Percentiles rank a stretch among this genome's conserved stretches.
Conservation (phyloP, 768 basidiomycete genomes). For the Pholiota conissans region DNA sequence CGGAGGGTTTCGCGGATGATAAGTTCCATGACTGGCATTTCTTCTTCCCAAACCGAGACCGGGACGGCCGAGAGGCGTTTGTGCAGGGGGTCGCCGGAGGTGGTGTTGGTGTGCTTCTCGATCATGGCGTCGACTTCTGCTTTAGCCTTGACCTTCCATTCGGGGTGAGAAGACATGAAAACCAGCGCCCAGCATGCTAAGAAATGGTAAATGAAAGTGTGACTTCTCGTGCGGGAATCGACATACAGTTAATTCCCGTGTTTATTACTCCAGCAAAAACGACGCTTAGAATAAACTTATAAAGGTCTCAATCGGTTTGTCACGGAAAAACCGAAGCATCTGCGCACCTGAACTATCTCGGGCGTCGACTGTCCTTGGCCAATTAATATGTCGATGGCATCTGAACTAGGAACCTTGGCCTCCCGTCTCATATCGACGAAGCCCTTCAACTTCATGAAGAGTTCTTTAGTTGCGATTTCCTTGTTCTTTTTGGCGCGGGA, state of each 20-base stretch:
- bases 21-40: conserved; percentile 36
- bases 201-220: background rate
- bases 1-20: conserved; percentile 43
- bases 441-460: conserved; percentile 26
- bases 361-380: conserved; percentile 26
- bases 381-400: conserved; percentile 37
- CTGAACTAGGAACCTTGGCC: conserved; percentile 23
- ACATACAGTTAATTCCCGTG: conserved; percentile 36
- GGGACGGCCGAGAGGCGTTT: conserved; percentile 35
- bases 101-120: conserved; percentile 25
- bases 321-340: background rate
- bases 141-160: conserved; percentile 36
- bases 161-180: conserved; percentile 30
- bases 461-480: conserved; percentile 27
- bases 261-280: conserved; percentile 37
- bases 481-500: conserved; percentile 30
- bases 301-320: background rate
- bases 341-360: conserved; percentile 26
- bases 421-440: conserved; percentile 30
- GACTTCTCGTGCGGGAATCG: too few relatives aligned
- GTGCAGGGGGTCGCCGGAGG: conserved; percentile 29
- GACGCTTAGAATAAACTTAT: conserved; percentile 31
- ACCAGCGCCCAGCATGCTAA: conserved; percentile 39
- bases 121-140: conserved; percentile 31
- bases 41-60: conserved; percentile 39